Evolutionary conservation across 306 rosid genomes (phyloP), one percentile per base, ranked within the genome.

Genomic region (Quercus robur): DNA sequence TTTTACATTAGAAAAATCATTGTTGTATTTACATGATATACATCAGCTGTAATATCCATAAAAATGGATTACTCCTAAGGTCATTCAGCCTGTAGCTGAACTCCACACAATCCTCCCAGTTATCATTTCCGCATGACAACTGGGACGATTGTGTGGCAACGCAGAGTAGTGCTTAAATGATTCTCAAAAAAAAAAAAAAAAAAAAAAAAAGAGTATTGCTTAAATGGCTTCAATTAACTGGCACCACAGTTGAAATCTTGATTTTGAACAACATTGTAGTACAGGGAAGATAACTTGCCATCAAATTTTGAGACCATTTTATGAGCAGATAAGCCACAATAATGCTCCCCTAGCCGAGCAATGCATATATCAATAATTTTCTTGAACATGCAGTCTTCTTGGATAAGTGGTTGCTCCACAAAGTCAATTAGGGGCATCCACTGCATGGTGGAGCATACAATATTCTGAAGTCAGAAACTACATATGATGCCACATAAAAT

Each of bases 381-480:
- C 88, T 82, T 91, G 92, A 95, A 95, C 98, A 95, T 90, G 63
- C 81, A 58, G 76, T 95, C 99, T 81, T 89, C 98, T 84, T 87
- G 86, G 56, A 95, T 87, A 0, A 89, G 85, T 33, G 96, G 94
- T 83, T 95, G 99, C 84, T 91, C 84, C 70, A 93, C 89, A 89
- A 91, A 95, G 82, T 95, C 98, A 69, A 75, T 88, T 10, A 95
- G 79, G 4, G 99, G 91, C 98, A 95, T 93, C 99, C 99, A 95
- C 97, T 94, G 88, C 86, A 78, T 63, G 46, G 38, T 51, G 28
- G 10, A 58, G n/a, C 44, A 56, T 31, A 13, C 69, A 18, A 66
- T 6, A 49, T 41, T 63, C 3, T n/a, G 41, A 46, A 77, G 70
- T 35, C 76, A 83, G 56, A 71, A 78, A 56, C 12, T 33, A 67